Conservation (phyloP, 2,329 filamentous ascomycete genomes). For the Nemania serpens region DNA sequence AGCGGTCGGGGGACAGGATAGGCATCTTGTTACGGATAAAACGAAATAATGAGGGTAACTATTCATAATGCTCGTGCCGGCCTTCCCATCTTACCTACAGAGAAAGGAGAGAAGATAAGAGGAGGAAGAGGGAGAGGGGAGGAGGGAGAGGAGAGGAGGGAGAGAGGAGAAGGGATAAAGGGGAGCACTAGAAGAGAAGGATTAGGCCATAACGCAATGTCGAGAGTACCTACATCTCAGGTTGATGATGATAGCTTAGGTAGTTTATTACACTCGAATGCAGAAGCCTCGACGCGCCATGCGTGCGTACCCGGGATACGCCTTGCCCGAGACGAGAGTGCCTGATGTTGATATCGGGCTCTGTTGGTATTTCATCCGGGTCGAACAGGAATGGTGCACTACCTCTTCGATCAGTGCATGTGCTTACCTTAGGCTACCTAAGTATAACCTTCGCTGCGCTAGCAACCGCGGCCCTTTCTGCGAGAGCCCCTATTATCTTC, state of each 20-base stretch:
- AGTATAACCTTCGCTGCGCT: too few relatives aligned
- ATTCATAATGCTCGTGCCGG: constrained; percentile 31
- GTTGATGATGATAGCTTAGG: background rate
- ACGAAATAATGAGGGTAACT: constrained; percentile 37
- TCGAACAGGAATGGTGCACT: too few relatives aligned
- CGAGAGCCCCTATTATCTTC: too few relatives aligned
- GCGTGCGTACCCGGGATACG: background rate
- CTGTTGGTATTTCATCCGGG: too few relatives aligned
- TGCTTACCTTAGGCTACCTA: too few relatives aligned
- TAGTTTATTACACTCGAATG: background rate
- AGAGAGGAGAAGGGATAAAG: background rate
- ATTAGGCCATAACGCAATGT: background rate
- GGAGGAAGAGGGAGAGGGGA: constrained; percentile 2
- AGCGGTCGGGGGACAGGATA: constrained; percentile 51
- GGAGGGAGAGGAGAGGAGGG: constrained; percentile 12
- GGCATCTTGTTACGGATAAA: constrained; percentile 35
- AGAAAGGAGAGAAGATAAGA: background rate
- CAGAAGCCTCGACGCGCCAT: constrained; percentile 2
- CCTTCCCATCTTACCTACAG: constrained; percentile 28
- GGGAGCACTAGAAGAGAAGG: constrained; percentile 13
- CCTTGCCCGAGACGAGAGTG: background rate
- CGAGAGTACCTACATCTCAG: background rate
- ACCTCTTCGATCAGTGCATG: too few relatives aligned
- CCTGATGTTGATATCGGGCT: too few relatives aligned
- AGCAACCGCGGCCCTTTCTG: too few relatives aligned